phyloP scores from a whole-genome alignment of 805 yeast genomes.

The Kluyveromyces siamensis region DNA sequence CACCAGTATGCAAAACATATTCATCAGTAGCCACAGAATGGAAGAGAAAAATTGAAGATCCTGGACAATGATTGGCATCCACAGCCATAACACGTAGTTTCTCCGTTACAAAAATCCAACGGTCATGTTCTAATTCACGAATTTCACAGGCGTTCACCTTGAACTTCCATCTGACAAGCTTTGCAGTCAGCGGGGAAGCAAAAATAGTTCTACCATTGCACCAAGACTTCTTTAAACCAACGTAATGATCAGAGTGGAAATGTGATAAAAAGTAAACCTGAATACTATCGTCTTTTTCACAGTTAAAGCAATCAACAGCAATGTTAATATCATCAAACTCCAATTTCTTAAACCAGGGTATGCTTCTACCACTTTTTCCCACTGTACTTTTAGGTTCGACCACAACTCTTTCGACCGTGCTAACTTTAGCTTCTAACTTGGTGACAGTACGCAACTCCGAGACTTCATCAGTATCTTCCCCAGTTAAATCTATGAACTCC shows the following conservation, averaged over 20 bases:
- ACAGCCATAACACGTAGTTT: slow-evolving; percentile 47
- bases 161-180: slow-evolving; percentile 44
- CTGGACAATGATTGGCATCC: slow-evolving; percentile 97
- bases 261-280: slow-evolving; percentile 60
- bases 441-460: too few relatives aligned
- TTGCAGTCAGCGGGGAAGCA: slow-evolving; percentile 63
- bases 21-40: slow-evolving; percentile 27
- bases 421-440: too few relatives aligned
- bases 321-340: slow-evolving; percentile 23
- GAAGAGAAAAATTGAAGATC: slow-evolving; percentile 75
- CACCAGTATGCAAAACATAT: slow-evolving; percentile 74
- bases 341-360: slow-evolving; percentile 9
- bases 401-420: background rate
- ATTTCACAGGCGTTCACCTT: slow-evolving; percentile 41
- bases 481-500: slow-evolving; percentile 5
- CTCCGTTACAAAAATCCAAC: slow-evolving; percentile 32
- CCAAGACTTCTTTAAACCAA: slow-evolving; percentile 78
- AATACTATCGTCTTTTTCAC: slow-evolving; percentile 34
- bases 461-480: slow-evolving; percentile 6
- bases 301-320: slow-evolving; percentile 59
- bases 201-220: slow-evolving; percentile 51
- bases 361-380: background rate
- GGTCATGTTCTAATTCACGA: slow-evolving; percentile 35
- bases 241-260: slow-evolving; percentile 92
- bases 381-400: background rate